A percentile compares a stretch with the other conserved stretches of the same genome.
phyloP scores from a whole-genome alignment of 768 basidiomycete genomes.

The Termitomyces bulborhizus region DNA sequence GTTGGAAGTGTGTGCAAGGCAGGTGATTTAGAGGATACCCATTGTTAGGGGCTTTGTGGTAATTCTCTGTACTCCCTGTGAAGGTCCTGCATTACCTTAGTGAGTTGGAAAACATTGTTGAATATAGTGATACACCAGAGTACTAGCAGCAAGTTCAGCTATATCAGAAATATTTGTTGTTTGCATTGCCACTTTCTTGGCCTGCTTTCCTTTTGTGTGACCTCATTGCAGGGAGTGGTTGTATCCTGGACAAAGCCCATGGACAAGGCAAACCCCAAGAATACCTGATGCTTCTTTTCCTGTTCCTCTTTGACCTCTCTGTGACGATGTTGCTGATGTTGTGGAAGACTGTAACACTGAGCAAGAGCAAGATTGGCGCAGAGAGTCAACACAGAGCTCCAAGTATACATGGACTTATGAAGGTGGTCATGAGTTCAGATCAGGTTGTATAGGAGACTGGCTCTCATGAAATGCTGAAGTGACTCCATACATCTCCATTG shows the following conservation, averaged over 20 bases:
- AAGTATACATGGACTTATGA: conserved; percentile 1
- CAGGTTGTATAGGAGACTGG: conserved; percentile 10
- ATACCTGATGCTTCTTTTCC: conserved; percentile 10
- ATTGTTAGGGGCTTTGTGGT: neutral
- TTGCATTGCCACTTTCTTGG: neutral
- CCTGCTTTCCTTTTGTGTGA: conserved; percentile 11
- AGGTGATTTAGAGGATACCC: conserved; percentile 7
- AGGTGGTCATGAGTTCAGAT: neutral
- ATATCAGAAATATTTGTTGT: neutral
- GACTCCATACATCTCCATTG: conserved; percentile 93
- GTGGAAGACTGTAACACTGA: conserved; percentile 7
- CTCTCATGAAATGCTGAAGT: conserved; percentile 34
- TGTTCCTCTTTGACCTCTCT: neutral
- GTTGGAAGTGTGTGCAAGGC: conserved; percentile 7
- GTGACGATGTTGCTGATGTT: conserved; percentile 7
- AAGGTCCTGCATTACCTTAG: neutral
- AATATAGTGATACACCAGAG: neutral
- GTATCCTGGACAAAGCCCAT: neutral
- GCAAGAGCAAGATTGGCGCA: conserved; percentile 10
- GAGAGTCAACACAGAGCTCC: conserved; percentile 13
- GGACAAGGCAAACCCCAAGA: conserved; percentile 21
- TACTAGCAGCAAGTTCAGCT: neutral
- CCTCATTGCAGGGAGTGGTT: conserved; percentile 11
- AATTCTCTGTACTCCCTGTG: neutral
- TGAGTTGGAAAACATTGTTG: neutral